Base-by-base conservation (phyloP, 768 basidiomycete species). In the Mycena rebaudengoi region DNA sequence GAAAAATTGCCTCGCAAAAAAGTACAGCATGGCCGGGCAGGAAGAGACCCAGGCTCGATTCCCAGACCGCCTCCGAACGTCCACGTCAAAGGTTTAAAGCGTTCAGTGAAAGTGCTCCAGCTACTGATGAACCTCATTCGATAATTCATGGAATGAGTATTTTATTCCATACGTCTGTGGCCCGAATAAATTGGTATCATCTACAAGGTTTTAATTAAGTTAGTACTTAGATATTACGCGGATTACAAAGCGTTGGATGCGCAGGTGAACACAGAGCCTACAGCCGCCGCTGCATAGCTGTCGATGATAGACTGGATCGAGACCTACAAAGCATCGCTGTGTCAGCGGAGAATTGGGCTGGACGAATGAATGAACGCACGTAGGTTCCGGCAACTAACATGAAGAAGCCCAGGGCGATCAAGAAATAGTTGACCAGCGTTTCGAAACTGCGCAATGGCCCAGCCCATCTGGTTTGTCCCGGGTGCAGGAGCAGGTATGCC, bases 401-500 rank as follows among this genome's bases (percentile, higher is more conserved):
- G 50, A 76, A 82, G 11, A 71, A 56, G 13, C 81, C 81, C 33
- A 82, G 67, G 10, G 77, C 26, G 52, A 81, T 78, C 32, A 80
- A 66, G 35, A 65, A 72, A 46, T 78, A 79, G 61, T 82, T 82
- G 41, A 80, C 32, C 16, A 78, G 29, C 10, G 81, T 82, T 66
- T 81, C 79, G 5, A 71, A 32, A 13, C 69, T 71, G 29, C 76
- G 70, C 52, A 72, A 62, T 2, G 57, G 48, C 14, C 78, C 74
- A n/a, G 66, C 65, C 81, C 81, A 82, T 59, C 71, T 76, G 56
- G 59, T 52, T 30, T 68, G 65, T 4, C 77, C 75, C 1, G 80
- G 79, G 62, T 79, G 70, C n/a, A 82, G 67, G 12, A 75, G 69
- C 2, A 82, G 64, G 69, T 81, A 82, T 13, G 79, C 79, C 77